Conservation (phyloP, 192 early-diverging fungal species). For the Backusella westeae region DNA sequence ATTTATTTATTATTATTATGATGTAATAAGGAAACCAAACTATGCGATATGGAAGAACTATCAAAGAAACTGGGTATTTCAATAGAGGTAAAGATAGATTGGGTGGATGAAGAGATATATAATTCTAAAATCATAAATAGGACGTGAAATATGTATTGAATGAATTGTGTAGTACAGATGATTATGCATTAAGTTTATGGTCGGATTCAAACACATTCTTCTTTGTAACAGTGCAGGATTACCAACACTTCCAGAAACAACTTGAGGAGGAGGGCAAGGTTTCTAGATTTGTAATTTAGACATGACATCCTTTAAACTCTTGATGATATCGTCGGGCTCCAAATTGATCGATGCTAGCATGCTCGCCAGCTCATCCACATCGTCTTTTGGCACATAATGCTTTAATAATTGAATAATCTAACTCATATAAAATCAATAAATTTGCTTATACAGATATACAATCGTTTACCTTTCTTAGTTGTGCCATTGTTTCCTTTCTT, state of each 20-base stretch:
- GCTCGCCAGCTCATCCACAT: neutral
- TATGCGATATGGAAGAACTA: slow-evolving; percentile 3
- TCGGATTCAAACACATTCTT: slow-evolving; percentile 3
- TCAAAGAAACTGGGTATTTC: slow-evolving; percentile 6
- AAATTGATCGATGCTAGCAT: neutral
- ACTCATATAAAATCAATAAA: neutral
- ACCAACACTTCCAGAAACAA: neutral
- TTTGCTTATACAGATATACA: neutral
- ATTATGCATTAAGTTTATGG: slow-evolving; percentile 15
- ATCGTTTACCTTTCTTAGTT: slow-evolving; percentile 6
- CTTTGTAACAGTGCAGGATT: slow-evolving; percentile 19
- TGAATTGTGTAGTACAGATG: slow-evolving; percentile 3
- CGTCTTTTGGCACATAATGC: slow-evolving; percentile 7
- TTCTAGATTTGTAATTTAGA: slow-evolving; percentile 1
- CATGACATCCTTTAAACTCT: neutral
- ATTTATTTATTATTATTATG: too few species aligned
- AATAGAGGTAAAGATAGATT: neutral
- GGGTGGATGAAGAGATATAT: too few species aligned
- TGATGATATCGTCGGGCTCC: neutral
- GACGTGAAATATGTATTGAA: slow-evolving; percentile 15
- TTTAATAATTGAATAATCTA: slow-evolving; percentile 35
- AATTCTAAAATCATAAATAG: neutral
- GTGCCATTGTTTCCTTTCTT: neutral
- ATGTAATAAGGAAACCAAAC: neutral
- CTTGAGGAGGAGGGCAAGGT: slow-evolving; percentile 12